A percentile compares a stretch with the other conserved stretches of the same genome.
Conservation (phyloP, 2,329 filamentous ascomycete species). For the Diplodia sapinea region DNA sequence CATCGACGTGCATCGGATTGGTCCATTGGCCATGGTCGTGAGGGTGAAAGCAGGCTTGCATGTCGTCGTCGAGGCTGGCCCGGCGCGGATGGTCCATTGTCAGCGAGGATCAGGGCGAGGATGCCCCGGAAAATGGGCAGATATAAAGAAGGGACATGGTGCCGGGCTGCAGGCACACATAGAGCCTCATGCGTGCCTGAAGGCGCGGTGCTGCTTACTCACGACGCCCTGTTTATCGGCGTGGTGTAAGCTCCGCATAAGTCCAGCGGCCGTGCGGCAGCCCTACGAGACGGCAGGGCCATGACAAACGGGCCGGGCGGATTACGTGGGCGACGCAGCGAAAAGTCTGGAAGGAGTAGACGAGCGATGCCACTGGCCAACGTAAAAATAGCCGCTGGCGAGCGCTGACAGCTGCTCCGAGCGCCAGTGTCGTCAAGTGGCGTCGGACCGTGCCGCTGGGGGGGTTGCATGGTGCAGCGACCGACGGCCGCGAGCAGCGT, state of each 20-base stretch:
- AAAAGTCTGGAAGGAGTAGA: constrained; percentile 76
- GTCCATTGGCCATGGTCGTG: neutral
- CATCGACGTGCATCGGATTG: neutral
- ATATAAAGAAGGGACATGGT: neutral
- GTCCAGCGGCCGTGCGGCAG: constrained; percentile 56
- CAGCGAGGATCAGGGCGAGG: neutral
- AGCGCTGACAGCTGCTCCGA: constrained; percentile 15
- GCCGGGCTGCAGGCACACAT: neutral
- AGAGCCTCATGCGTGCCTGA: constrained; percentile 26
- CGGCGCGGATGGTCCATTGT: constrained; percentile 13
- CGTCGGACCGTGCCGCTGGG: constrained; percentile 24
- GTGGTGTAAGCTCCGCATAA: constrained; percentile 43
- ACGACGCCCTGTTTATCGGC: constrained; percentile 27
- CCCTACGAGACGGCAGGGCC: constrained; percentile 65
- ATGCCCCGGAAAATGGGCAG: neutral
- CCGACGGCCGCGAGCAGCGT: neutral
- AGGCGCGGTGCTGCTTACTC: constrained; percentile 12
- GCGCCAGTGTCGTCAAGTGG: constrained; percentile 14
- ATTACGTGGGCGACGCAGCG: constrained; percentile 68
- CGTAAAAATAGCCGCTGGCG: constrained; percentile 20
- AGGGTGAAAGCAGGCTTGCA: constrained; percentile 10
- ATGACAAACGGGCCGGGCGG: constrained; percentile 14
- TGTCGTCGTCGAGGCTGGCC: neutral
- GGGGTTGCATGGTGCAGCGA: neutral
- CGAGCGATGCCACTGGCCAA: constrained; percentile 66